phyloP scores from a whole-genome alignment of 2,329 filamentous ascomycete species.

The Fusarium udum region DNA sequence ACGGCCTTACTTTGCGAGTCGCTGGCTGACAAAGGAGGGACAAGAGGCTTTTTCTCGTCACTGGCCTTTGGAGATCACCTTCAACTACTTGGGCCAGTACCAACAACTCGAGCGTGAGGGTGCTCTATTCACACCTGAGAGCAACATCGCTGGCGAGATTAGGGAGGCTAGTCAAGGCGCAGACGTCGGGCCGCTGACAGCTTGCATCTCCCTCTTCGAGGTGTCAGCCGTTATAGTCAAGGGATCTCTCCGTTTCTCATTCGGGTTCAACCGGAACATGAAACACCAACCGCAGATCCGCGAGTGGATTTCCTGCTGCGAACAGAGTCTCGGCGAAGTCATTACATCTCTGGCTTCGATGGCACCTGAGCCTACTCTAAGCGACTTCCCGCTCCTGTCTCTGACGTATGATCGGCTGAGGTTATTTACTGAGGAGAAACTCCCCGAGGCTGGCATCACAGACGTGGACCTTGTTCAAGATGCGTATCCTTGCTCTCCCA shows the following conservation, averaged over 20 bases:
- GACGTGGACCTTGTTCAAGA: slow-evolving; percentile 35
- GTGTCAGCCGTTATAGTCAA: slow-evolving; percentile 56
- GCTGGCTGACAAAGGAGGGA: slow-evolving; percentile 24
- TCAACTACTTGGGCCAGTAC: slow-evolving; percentile 44
- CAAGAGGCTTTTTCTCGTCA: slow-evolving; percentile 15
- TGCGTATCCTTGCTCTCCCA: slow-evolving; percentile 50
- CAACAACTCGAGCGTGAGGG: slow-evolving; percentile 44
- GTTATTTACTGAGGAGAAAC: slow-evolving; percentile 18
- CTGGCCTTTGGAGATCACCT: slow-evolving; percentile 41
- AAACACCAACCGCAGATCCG: slow-evolving; percentile 52
- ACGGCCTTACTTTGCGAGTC: slow-evolving; percentile 34
- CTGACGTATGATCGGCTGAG: slow-evolving; percentile 31
- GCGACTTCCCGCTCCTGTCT: slow-evolving; percentile 30
- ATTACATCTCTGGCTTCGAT: slow-evolving; percentile 4
- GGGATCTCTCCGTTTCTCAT: slow-evolving; percentile 55
- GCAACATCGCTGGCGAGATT: slow-evolving; percentile 29
- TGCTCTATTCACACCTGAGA: slow-evolving; percentile 36
- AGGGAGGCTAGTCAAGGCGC: slow-evolving; percentile 22
- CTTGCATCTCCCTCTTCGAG: slow-evolving; percentile 58
- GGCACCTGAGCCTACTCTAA: slow-evolving; percentile 18
- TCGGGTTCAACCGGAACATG: slow-evolving; percentile 55
- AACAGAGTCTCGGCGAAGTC: slow-evolving; percentile 6
- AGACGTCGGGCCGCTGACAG: slow-evolving; percentile 17
- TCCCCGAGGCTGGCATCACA: slow-evolving; percentile 16
- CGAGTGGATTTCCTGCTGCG: slow-evolving; percentile 23